These are phyloP conservation scores for Boletus mariae DNA, from an alignment of 1,284 basidiomycete genomes.

Conservation along the genomic window DNA sequence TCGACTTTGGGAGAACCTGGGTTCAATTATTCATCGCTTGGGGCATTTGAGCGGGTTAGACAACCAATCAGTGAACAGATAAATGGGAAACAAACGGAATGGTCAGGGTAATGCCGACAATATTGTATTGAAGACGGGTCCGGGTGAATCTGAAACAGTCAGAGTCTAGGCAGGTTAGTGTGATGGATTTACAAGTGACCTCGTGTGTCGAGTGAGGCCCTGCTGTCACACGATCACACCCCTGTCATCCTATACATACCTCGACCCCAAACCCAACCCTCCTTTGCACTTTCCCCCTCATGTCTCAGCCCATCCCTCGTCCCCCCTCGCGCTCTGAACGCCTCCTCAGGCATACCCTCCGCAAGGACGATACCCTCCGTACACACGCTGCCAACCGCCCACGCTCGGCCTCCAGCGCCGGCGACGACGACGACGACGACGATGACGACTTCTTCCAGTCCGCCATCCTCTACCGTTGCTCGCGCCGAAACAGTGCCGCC, in stretches of 20 bases:
- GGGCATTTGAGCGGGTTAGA: not conserved
- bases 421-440: slow-evolving; percentile 33
- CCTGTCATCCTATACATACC: slow-evolving; percentile 30
- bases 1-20: not conserved
- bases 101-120: too few relatives aligned
- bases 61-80: not conserved
- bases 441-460: slow-evolving; percentile 28
- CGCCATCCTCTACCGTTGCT: slow-evolving; percentile 22
- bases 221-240: slow-evolving; percentile 29
- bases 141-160: not conserved
- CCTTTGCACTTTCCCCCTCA: slow-evolving; percentile 5
- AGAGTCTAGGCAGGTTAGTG: not conserved
- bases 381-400: slow-evolving; percentile 17
- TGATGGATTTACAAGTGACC: slow-evolving; percentile 3
- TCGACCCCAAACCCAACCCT: not conserved
- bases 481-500: slow-evolving; percentile 20
- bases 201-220: slow-evolving; percentile 28
- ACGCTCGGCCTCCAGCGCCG: slow-evolving; percentile 30
- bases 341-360: slow-evolving; percentile 55
- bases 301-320: slow-evolving; percentile 19
- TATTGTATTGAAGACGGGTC: too few relatives aligned
- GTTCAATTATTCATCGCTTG: not conserved
- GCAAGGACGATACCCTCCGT: slow-evolving; percentile 42
- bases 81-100: not conserved
- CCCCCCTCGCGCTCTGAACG: slow-evolving; percentile 46